Evolutionary conservation across 2,329 filamentous ascomycete species (phyloP).

Genomic region (Aspergillus candidus): DNA sequence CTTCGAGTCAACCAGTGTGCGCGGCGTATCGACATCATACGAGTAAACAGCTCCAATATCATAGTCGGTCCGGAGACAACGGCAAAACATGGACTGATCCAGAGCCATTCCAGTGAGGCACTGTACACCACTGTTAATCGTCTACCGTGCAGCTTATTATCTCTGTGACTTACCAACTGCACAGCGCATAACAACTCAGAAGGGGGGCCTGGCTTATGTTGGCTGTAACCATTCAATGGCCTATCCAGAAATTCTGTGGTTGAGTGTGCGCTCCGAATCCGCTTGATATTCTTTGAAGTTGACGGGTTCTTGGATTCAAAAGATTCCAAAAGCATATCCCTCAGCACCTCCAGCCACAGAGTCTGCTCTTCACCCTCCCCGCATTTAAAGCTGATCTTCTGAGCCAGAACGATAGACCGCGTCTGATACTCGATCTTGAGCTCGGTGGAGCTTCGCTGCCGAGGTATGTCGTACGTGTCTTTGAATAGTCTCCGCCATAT

Average conservation of each 20-base stretch:
- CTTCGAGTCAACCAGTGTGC: constrained; percentile 13
- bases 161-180: constrained; percentile 23
- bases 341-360: constrained; percentile 27
- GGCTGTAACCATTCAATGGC: constrained; percentile 15
- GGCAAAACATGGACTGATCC: constrained; percentile 18
- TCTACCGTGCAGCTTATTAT: not conserved
- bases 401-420: constrained; percentile 29
- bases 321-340: constrained; percentile 25
- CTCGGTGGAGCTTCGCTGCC: constrained; percentile 14
- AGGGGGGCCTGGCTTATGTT: constrained; percentile 2
- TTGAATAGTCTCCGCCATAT: constrained; percentile 33
- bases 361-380: constrained; percentile 19
- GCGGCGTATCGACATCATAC: constrained; percentile 1
- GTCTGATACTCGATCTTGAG: constrained; percentile 31
- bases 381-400: constrained; percentile 22
- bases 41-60: constrained; percentile 27
- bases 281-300: constrained; percentile 18
- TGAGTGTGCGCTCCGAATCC: constrained; percentile 15
- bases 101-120: constrained; percentile 32
- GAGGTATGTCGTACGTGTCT: constrained; percentile 28
- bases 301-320: constrained; percentile 1
- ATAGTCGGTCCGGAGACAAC: constrained; percentile 27
- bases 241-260: constrained; percentile 19
- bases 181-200: constrained; percentile 24
- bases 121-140: constrained; percentile 3